These are phyloP conservation scores for Diplodia seriata DNA, from an alignment of 2,329 filamentous ascomycete species.

Conservation along the genomic window DNA sequence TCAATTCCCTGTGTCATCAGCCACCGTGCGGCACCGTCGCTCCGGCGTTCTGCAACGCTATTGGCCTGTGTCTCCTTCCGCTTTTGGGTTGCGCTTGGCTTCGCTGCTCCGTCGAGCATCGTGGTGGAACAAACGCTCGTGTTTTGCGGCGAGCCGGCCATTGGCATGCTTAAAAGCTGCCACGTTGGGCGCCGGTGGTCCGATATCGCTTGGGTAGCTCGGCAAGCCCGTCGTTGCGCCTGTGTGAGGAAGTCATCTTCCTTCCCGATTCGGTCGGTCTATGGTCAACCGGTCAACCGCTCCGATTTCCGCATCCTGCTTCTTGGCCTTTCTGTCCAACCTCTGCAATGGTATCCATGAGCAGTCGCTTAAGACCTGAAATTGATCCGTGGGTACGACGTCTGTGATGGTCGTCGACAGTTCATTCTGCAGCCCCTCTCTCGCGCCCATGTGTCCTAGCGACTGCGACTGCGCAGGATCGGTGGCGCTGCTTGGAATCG, in stretches of 20 bases:
- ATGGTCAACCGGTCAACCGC: not conserved
- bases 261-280: not conserved
- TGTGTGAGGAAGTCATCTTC: not conserved
- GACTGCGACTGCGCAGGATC: too few species aligned
- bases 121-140: not conserved
- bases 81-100: not conserved
- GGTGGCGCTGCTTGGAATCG: too few species aligned
- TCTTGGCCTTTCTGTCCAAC: not conserved
- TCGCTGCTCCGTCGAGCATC: not conserved
- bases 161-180: not conserved
- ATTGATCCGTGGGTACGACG: too few species aligned
- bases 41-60: not conserved
- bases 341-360: not conserved
- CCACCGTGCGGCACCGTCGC: not conserved
- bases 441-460: too few species aligned
- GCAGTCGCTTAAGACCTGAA: too few species aligned
- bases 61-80: constrained; percentile 4
- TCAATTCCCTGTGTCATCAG: constrained; percentile 8
- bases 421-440: too few species aligned
- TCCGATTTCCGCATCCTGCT: not conserved
- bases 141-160: not conserved
- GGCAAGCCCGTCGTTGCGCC: not conserved
- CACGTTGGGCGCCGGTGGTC: not conserved
- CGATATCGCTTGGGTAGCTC: constrained; percentile 5
- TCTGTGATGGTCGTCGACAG: too few species aligned